Conservation (phyloP, 176 grass and related monocot genomes). For the Oryza meridionalis region DNA sequence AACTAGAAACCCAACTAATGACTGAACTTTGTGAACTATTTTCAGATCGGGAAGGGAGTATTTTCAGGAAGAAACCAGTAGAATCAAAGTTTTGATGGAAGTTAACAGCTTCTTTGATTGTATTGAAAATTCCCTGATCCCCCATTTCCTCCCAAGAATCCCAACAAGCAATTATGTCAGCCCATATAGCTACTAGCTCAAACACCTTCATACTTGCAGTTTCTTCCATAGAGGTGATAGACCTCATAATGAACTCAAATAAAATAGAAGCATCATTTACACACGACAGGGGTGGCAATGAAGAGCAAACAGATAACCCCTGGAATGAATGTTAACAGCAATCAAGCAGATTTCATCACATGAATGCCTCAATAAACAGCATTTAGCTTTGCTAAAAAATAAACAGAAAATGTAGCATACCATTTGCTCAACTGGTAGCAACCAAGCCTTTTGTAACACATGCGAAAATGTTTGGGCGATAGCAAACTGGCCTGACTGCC, state of each 20-base stretch:
- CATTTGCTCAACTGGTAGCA: constrained; percentile 39
- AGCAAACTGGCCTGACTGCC: constrained; percentile 60
- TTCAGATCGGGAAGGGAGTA: constrained; percentile 44
- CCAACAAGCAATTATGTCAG: constrained; percentile 65
- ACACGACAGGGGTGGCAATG: constrained; percentile 65
- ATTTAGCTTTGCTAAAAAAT: neutral
- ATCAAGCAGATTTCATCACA: constrained; percentile 5
- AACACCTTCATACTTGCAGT: constrained; percentile 58
- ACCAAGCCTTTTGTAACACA: constrained; percentile 78
- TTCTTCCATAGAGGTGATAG: constrained; percentile 59
- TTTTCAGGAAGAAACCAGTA: constrained; percentile 54
- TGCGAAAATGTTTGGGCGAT: constrained; percentile 70
- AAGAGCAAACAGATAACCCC: constrained; percentile 16
- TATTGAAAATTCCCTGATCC: constrained; percentile 75
- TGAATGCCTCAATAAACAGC: constrained; percentile 1
- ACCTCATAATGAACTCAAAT: constrained; percentile 72
- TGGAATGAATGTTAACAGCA: constrained; percentile 32
- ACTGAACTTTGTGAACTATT: constrained; percentile 53
- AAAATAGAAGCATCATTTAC: constrained; percentile 81
- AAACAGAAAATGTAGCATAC: constrained; percentile 48
- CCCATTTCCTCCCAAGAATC: constrained; percentile 90
- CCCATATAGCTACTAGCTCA: constrained; percentile 72
- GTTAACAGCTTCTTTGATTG: constrained; percentile 75
- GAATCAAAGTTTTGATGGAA: constrained; percentile 67
- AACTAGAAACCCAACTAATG: constrained; percentile 64